phyloP scores from a whole-genome alignment of 1,284 basidiomycete species.

The Mycena citricolor region DNA sequence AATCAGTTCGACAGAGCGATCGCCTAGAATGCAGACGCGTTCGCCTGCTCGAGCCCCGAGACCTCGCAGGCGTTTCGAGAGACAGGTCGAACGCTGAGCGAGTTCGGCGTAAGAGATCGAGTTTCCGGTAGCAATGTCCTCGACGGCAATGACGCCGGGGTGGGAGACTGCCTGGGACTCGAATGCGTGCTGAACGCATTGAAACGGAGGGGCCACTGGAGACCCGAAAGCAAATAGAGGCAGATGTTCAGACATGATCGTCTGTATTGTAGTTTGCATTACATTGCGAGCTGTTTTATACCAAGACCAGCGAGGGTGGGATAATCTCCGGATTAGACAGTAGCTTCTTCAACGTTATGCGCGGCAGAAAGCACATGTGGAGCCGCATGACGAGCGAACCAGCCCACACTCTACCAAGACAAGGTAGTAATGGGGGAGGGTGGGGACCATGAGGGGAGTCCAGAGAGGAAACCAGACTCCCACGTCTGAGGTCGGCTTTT shows the following conservation, averaged over 20 bases:
- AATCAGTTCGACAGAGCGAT: constrained; percentile 55
- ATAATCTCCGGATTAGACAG: no score
- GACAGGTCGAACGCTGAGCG: constrained; percentile 46
- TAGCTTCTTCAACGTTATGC: no score
- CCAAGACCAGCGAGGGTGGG: no score
- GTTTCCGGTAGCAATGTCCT: constrained; percentile 47
- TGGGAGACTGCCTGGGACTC: constrained; percentile 41
- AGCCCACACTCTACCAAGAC: no score
- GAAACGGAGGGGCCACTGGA: constrained; percentile 38
- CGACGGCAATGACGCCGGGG: constrained; percentile 48
- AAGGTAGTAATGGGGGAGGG: no score
- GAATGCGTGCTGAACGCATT: constrained; percentile 59
- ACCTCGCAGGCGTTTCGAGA: constrained; percentile 44
- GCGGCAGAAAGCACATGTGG: no score
- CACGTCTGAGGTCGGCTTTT: constrained; percentile 4
- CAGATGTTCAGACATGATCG: no score
- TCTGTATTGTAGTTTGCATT: no score
- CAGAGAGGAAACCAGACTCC: constrained; percentile 13
- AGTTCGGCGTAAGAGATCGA: constrained; percentile 52
- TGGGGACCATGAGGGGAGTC: constrained; percentile 2
- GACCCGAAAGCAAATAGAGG: constrained; percentile 46
- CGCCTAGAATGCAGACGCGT: constrained; percentile 53
- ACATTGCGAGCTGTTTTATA: no score
- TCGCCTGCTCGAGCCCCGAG: constrained; percentile 47
- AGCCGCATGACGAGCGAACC: no score